Evolutionary conservation across 139 green algal species (phyloP), one percentile per base, ranked within the genome.

Genomic region (Ostreobium quekettii): DNA sequence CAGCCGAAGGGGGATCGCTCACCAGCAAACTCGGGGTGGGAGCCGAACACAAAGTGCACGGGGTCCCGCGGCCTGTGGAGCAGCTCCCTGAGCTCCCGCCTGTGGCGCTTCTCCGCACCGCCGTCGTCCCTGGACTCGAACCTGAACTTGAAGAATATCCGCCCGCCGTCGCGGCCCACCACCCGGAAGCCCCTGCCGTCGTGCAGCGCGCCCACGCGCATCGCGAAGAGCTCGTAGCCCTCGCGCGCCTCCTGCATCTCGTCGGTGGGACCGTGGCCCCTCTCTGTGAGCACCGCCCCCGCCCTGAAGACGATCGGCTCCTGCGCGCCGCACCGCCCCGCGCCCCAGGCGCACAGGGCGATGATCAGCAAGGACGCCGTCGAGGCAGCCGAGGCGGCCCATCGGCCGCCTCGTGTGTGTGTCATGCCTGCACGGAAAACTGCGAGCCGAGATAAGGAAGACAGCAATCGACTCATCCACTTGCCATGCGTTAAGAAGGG

Each of bases 11-110:
- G n/a, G n/a, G n/a, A n/a, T n/a, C n/a, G n/a, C n/a, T n/a, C n/a
- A n/a, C n/a, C 11, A 19, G 61, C 61, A 29, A 38, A 68, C 7
- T 6, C 7, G 38, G 32, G 33, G 53, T 68, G 61, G 22, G 61
- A 68, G 6, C 61, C 61, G 7, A 35, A 35, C 36, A 57, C 11
- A n/a, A 68, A 68, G 31, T 68, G 61, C 8, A 68, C 36, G 29
- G 49, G 49, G 35, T 68, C 61, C n/a, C n/a, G n/a, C n/a, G n/a
- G n/a, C 42, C 36, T 26, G 5, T 53, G 22, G 8, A 57, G 11
- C 36, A 68, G 36, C 26, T 26, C 42, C 36, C 35, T 15, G 8
- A 68, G 11, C 15, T 57, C 32, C 53, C 5, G 7, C 7, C 30
- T 7, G 26, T 68, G 61, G 8, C 31, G 5, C 3, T 53, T 37